Conservation (phyloP, 805 yeast species). For the Helenozyma baotianmanensis region DNA sequence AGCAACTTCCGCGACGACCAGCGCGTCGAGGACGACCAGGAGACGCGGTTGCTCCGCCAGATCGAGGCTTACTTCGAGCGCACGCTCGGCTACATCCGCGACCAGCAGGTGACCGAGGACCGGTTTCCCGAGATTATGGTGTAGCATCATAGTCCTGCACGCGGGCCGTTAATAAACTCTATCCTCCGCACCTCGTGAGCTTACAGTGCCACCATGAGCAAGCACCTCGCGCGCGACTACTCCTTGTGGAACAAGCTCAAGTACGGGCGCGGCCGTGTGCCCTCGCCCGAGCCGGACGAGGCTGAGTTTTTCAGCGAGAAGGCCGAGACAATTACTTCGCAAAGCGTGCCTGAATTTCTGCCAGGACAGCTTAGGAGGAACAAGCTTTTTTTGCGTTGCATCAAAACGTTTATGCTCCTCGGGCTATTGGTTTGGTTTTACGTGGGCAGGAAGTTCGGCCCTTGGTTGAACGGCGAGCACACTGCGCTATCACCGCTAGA, state of each 20-base stretch:
- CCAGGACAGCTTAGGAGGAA: no score
- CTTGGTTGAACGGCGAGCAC: no score
- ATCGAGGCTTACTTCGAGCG: constrained; percentile 51
- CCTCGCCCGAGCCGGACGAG: neutral
- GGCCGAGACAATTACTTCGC: no score
- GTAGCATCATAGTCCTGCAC: neutral
- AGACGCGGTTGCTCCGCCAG: constrained; percentile 24
- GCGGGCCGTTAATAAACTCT: neutral
- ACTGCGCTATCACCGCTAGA: no score
- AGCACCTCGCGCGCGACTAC: constrained; percentile 12
- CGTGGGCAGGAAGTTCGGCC: no score
- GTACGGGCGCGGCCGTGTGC: constrained; percentile 7
- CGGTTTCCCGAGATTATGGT: constrained; percentile 51
- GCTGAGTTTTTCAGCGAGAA: neutral
- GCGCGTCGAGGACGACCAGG: constrained; percentile 24
- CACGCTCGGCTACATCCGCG: constrained; percentile 63
- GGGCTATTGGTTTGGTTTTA: no score
- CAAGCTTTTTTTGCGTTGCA: no score
- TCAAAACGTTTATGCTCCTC: no score
- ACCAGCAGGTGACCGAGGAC: constrained; percentile 66
- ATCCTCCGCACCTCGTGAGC: neutral
- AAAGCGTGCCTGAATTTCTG: no score
- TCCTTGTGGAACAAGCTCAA: constrained; percentile 16
- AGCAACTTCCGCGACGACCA: constrained; percentile 36
- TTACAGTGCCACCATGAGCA: constrained; percentile 6